Percentiles rank a stretch among this genome's conserved stretches.
These are phyloP conservation scores for Eimeria sp. DNA, from an alignment of 169 alveolate genomes.

Conservation along the genomic window DNA sequence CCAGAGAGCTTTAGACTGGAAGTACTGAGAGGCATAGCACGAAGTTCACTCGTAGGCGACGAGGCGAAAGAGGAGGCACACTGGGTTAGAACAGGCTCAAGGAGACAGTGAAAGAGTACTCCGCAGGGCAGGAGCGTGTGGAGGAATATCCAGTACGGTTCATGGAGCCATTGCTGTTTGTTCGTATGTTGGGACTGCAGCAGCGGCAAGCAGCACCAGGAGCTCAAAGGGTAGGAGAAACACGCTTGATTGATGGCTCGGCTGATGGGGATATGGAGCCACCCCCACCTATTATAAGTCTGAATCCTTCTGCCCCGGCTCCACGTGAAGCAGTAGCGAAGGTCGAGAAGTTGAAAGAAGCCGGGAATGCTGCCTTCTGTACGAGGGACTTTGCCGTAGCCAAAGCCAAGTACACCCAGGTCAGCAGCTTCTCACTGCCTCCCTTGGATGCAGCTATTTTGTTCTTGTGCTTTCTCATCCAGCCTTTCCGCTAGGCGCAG, in stretches of 20 bases:
- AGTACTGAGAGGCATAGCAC: neutral
- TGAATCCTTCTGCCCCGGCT: neutral
- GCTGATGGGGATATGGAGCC: neutral
- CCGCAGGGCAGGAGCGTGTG: neutral
- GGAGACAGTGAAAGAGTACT: neutral
- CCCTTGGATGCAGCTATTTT: neutral
- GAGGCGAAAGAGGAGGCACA: neutral
- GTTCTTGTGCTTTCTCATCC: neutral
- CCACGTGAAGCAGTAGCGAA: neutral
- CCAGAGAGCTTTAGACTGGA: neutral
- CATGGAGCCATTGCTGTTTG: neutral
- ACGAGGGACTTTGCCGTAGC: neutral
- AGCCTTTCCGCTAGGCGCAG: neutral
- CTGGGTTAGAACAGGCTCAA: neutral
- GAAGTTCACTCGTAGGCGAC: neutral
- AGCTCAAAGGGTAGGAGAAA: constrained; percentile 3
- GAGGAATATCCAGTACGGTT: neutral
- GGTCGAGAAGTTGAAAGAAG: constrained; percentile 39
- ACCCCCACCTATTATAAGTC: neutral
- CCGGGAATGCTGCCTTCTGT: constrained; percentile 32
- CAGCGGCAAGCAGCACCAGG: neutral
- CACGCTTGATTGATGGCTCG: neutral
- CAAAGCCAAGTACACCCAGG: constrained; percentile 38
- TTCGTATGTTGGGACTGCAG: neutral
- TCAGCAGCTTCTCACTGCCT: neutral